Conservation (phyloP, 768 basidiomycete genomes). For the Kockovaella imperatae region DNA sequence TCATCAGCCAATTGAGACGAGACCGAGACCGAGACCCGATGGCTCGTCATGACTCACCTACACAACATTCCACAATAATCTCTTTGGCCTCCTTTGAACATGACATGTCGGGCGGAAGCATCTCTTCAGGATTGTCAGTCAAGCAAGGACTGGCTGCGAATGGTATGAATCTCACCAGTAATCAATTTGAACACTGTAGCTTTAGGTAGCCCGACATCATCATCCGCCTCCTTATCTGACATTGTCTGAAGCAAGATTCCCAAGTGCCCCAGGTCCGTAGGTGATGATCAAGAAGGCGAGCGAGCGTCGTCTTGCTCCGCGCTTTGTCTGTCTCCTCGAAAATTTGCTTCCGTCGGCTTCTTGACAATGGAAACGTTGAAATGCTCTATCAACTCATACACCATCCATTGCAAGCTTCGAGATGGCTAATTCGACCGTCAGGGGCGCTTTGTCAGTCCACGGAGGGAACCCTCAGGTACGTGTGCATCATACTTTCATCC, state of each 20-base stretch:
- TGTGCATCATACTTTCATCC: not conserved
- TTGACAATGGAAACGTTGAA: not conserved
- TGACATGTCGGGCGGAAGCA: slow-evolving; percentile 75
- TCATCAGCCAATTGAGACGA: no score
- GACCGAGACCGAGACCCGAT: not conserved
- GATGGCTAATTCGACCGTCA: slow-evolving; percentile 91
- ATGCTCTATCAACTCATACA: no score
- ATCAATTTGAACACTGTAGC: slow-evolving; percentile 98
- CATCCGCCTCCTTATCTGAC: slow-evolving; percentile 91
- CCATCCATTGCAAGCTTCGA: not conserved
- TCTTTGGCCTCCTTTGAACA: slow-evolving; percentile 96
- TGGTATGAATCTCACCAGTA: slow-evolving; percentile 55
- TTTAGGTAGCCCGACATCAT: slow-evolving; percentile 89
- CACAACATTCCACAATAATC: slow-evolving; percentile 95
- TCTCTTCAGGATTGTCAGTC: slow-evolving; percentile 61
- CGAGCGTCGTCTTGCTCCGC: not conserved
- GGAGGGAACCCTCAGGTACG: slow-evolving; percentile 91
- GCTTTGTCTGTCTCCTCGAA: not conserved
- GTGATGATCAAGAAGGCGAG: no score
- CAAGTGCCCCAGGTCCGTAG: not conserved
- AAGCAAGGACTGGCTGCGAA: no score
- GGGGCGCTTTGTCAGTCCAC: slow-evolving; percentile 80
- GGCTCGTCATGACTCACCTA: slow-evolving; percentile 57
- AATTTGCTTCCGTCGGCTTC: no score
- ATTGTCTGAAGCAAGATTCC: no score